phyloP scores from a whole-genome alignment of 2,329 filamentous ascomycete species.

The Xylaria hypoxylon region DNA sequence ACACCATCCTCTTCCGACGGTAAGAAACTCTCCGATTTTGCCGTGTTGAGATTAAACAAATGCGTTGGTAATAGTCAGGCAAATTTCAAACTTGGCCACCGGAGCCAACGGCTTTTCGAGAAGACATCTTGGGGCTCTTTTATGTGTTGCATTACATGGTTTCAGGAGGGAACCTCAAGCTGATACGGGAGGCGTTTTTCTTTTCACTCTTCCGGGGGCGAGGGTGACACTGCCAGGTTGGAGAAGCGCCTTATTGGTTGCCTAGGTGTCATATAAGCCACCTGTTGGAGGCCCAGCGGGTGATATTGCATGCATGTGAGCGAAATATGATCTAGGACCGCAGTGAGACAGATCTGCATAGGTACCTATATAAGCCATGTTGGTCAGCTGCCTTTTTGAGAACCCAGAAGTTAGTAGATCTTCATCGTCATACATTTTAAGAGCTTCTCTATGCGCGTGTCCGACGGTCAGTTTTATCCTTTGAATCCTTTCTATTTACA shows the following conservation, averaged over 20 bases:
- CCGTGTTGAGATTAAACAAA: neutral
- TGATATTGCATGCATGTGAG: no score
- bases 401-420: neutral
- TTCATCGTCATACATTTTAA: neutral
- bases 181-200: neutral
- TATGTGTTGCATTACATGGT: neutral
- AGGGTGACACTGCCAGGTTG: neutral
- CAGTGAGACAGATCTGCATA: neutral
- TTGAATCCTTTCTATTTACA: neutral
- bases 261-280: neutral
- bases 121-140: neutral
- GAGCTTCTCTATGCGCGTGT: neutral
- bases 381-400: constrained; percentile 8
- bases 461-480: no score
- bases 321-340: no score
- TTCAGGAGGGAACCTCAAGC: neutral
- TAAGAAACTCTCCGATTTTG: neutral
- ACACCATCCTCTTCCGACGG: neutral
- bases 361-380: constrained; percentile 22
- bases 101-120: neutral
- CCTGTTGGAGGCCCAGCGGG: no score
- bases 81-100: neutral
- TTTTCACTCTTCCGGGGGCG: neutral
- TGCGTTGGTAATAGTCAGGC: neutral
- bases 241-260: neutral